Percentiles rank a stretch among this genome's conserved stretches.
phyloP scores from a whole-genome alignment of 1,284 basidiomycete genomes.

The Athelia sp. region DNA sequence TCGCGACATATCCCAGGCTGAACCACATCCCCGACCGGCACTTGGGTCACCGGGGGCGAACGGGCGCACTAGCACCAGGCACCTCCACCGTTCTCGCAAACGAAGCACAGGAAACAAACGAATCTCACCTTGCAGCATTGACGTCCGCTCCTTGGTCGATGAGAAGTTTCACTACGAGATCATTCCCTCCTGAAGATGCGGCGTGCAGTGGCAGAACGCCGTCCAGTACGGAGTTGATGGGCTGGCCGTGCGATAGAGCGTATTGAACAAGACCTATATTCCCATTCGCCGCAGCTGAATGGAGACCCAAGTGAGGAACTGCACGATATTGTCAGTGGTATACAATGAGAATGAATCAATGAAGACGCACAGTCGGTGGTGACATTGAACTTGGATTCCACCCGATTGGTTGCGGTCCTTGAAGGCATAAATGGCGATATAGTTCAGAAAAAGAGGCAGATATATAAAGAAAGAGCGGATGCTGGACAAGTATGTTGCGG shows the following conservation, averaged over 20 bases:
- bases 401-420: slow-evolving; percentile 13
- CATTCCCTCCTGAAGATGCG: slow-evolving; percentile 64
- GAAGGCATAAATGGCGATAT: no score
- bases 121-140: slow-evolving; percentile 58
- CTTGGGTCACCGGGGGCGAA: no score
- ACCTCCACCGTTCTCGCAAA: no score
- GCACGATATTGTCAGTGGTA: not conserved
- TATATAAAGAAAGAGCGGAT: no score
- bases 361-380: slow-evolving; percentile 42
- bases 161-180: slow-evolving; percentile 59
- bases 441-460: no score
- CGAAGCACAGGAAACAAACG: slow-evolving; percentile 1
- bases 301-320: slow-evolving; percentile 67
- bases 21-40: no score
- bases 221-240: slow-evolving; percentile 69
- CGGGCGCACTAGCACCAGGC: no score
- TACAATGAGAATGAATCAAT: not conserved
- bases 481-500: no score
- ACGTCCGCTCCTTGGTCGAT: slow-evolving; percentile 73
- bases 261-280: slow-evolving; percentile 66
- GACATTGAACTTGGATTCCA: slow-evolving; percentile 48
- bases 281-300: slow-evolving; percentile 63
- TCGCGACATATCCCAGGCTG: no score
- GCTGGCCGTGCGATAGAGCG: slow-evolving; percentile 71
- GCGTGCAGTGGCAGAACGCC: slow-evolving; percentile 73